A percentile compares a stretch with the other conserved stretches of the same genome.
These are phyloP conservation scores for Talaromyces adpressus DNA, from an alignment of 495 filamentous ascomycete genomes.

Conservation along the genomic window DNA sequence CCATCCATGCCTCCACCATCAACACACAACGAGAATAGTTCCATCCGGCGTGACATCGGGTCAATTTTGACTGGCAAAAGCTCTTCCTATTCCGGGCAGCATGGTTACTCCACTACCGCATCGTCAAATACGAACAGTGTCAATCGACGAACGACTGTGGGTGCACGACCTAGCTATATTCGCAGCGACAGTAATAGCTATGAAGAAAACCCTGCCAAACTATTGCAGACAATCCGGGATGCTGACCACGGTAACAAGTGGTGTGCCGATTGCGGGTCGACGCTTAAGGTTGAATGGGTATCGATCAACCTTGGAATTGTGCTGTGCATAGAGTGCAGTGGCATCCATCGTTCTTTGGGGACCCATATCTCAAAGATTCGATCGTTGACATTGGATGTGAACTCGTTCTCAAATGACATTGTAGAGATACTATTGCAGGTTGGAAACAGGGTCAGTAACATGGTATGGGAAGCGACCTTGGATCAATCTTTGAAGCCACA, in stretches of 20 bases:
- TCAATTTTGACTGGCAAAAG: conserved; percentile 93
- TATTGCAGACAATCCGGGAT: conserved; percentile 82
- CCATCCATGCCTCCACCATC: conserved; percentile 37
- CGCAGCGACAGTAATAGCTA: conserved; percentile 59
- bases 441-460: conserved; percentile 91
- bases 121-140: conserved; percentile 49
- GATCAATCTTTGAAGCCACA: conserved; percentile 64
- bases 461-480: conserved; percentile 88
- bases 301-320: conserved; percentile 96
- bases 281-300: conserved; percentile 93
- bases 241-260: conserved; percentile 88
- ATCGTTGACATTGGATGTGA: conserved; percentile 90
- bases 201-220: conserved; percentile 75
- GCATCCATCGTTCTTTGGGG: conserved; percentile 92
- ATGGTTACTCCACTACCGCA: conserved; percentile 37
- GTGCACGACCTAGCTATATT: conserved; percentile 70
- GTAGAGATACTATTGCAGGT: conserved; percentile 89
- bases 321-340: conserved; percentile 96
- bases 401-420: conserved; percentile 91
- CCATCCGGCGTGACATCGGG: conserved; percentile 73
- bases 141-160: conserved; percentile 81
- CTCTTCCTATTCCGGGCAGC: conserved; percentile 59
- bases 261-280: conserved; percentile 93
- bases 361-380: conserved; percentile 98
- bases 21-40: conserved; percentile 40